Base-by-base conservation (phyloP, 768 basidiomycete species). In the Punctularia strigosozonata region DNA sequence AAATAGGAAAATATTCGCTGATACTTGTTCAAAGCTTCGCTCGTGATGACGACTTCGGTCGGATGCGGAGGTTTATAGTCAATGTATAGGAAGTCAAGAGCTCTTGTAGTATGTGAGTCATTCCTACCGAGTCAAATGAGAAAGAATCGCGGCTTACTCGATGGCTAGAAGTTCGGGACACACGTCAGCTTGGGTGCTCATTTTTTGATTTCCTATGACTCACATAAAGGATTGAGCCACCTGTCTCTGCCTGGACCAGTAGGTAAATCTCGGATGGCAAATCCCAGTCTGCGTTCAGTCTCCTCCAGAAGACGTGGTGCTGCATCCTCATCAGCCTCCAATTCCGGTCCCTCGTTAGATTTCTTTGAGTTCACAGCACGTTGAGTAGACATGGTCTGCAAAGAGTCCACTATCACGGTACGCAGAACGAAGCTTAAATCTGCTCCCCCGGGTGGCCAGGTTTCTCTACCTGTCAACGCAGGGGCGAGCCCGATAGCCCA, bases 41-140 rank as follows among this genome's bases (percentile, higher is more conserved):
- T 63, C 2, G 85, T 75, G 23, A 94, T 80, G 7, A 94, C 53
- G 8, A 78, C 67, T 33, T 77, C 73, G 26, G 94, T 61, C 0
- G 87, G 74, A n/a, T 67, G 66, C 2, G 88, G 86, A n/a, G 86
- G 80, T 49, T 82, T 82, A 56, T 94, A 94, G 46, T 89, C 77
- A 64, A 94, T 77, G 51, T 86, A 87, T 12, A 94, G 60, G 52
- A 92, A 94, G 54, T 92, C 90, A 31, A 94, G 55, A 5, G 90
- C 88, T 54, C 85, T 87, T 46, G 4, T 32, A 22, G 36, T 14
- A 45, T 21, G 33, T 52, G 36, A 34, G 34, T 44, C 15, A 21
- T 45, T 36, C 15, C 10, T 20, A 44, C n/a, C n/a, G n/a, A n/a
- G n/a, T n/a, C n/a, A n/a, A n/a, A 25, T 8, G 28, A 14, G 19